Percentiles rank a stretch among this genome's conserved stretches.
Evolutionary conservation across 2,329 filamentous ascomycete genomes (phyloP).

Genomic region (Venturia aucupariae): DNA sequence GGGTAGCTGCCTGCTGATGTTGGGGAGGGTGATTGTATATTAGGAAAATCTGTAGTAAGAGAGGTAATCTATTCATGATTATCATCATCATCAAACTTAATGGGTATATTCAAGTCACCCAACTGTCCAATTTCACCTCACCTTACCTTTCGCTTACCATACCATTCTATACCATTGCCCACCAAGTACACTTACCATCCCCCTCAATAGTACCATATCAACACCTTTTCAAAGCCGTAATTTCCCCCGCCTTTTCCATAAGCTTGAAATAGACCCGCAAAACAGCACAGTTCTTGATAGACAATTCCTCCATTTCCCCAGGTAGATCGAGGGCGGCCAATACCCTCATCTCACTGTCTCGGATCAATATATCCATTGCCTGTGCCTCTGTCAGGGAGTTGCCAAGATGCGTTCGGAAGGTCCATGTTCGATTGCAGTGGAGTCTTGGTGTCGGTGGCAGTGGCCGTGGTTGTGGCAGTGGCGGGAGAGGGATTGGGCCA

Average conservation of each 20-base stretch:
- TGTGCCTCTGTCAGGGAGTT: background rate
- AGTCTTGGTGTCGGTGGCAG: background rate
- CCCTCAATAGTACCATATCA: background rate
- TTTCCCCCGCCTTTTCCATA: background rate
- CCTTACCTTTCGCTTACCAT: background rate
- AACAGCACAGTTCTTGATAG: background rate
- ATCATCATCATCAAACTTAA: too few relatives aligned
- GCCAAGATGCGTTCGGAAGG: background rate
- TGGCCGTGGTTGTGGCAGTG: background rate
- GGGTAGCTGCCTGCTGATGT: too few relatives aligned
- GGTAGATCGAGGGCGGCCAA: slow-evolving; percentile 9
- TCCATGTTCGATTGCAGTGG: background rate
- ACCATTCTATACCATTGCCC: background rate
- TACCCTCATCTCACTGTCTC: slow-evolving; percentile 8
- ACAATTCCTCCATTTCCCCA: background rate
- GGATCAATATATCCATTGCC: background rate
- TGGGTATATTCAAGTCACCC: too few relatives aligned
- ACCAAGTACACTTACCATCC: too few relatives aligned
- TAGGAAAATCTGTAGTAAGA: too few relatives aligned
- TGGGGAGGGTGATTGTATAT: too few relatives aligned
- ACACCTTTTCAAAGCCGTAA: background rate
- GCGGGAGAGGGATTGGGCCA: background rate
- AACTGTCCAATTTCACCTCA: background rate
- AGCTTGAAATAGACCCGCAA: background rate
- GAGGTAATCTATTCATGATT: too few relatives aligned